Percentiles rank a stretch among this genome's conserved stretches.
These are phyloP conservation scores for Fragaria vesca DNA, from an alignment of 306 rosid genomes.

Conservation along the genomic window DNA sequence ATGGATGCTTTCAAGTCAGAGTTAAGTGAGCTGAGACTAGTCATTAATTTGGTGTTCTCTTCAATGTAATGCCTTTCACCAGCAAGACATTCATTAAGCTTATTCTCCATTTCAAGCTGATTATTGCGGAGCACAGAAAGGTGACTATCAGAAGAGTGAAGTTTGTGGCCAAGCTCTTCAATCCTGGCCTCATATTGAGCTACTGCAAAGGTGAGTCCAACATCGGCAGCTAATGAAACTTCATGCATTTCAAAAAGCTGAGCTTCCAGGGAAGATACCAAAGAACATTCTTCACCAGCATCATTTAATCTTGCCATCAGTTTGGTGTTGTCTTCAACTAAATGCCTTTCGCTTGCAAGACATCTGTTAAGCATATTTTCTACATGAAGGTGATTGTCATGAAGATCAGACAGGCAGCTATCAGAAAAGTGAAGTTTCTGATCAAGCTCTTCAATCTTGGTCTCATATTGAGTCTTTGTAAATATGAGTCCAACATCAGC, in stretches of 20 bases:
- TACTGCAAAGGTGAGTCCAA: slow-evolving; percentile 51
- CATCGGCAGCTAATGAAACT: slow-evolving; percentile 58
- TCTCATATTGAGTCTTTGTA: slow-evolving; percentile 53
- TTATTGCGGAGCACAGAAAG: slow-evolving; percentile 45
- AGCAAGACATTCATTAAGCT: slow-evolving; percentile 44
- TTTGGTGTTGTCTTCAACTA: slow-evolving; percentile 57
- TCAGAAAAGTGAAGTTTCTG: slow-evolving; percentile 48
- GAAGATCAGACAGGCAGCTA: slow-evolving; percentile 43
- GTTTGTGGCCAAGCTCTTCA: slow-evolving; percentile 50
- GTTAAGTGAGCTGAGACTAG: slow-evolving; percentile 48
- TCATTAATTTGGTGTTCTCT: slow-evolving; percentile 61
- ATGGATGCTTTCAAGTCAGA: slow-evolving; percentile 54
- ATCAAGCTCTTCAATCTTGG: slow-evolving; percentile 45
- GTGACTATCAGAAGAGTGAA: slow-evolving; percentile 45
- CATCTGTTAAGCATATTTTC: slow-evolving; percentile 44
- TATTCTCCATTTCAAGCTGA: slow-evolving; percentile 53
- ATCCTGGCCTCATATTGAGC: slow-evolving; percentile 58
- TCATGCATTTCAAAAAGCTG: slow-evolving; percentile 67
- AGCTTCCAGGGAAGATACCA: slow-evolving; percentile 47
- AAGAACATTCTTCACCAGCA: slow-evolving; percentile 52
- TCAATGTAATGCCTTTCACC: slow-evolving; percentile 52
- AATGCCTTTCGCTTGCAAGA: slow-evolving; percentile 52
- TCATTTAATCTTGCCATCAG: slow-evolving; percentile 51
- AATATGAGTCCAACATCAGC: slow-evolving; percentile 51
- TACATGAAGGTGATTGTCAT: slow-evolving; percentile 43